Percentiles rank a stretch among this genome's conserved stretches.
Conservation (phyloP, 2,329 filamentous ascomycete genomes). For the Ascochyta clinopodiicola region DNA sequence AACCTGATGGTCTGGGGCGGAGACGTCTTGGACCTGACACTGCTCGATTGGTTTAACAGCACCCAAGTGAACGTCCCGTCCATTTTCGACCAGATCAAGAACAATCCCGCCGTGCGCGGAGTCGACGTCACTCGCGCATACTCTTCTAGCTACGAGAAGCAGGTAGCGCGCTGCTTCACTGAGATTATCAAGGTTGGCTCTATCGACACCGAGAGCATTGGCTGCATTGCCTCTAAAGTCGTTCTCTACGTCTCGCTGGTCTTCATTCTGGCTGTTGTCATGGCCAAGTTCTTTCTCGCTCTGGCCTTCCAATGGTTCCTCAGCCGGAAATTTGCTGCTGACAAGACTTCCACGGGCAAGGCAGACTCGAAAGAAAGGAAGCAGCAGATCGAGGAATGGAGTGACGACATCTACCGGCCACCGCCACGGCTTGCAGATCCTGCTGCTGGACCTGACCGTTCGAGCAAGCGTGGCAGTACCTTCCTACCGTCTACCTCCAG, state of each 20-base stretch:
- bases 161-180: slow-evolving; percentile 83
- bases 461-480: slow-evolving; percentile 78
- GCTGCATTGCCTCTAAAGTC: slow-evolving; percentile 96
- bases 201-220: slow-evolving; percentile 93
- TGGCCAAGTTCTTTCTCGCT: slow-evolving; percentile 85
- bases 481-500: slow-evolving; percentile 94
- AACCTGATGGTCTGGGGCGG: slow-evolving; percentile 96
- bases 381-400: slow-evolving; percentile 97
- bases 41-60: slow-evolving; percentile 88
- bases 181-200: slow-evolving; percentile 96
- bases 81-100: slow-evolving; percentile 79
- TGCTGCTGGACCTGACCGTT: slow-evolving; percentile 69
- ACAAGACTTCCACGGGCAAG: slow-evolving; percentile 78
- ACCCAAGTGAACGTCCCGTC: slow-evolving; percentile 77
- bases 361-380: slow-evolving; percentile 83
- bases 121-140: slow-evolving; percentile 90
- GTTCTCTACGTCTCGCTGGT: slow-evolving; percentile 92
- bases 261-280: slow-evolving; percentile 89
- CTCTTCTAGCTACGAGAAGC: slow-evolving; percentile 78
- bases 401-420: slow-evolving; percentile 93
- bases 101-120: slow-evolving; percentile 75
- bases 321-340: slow-evolving; percentile 80
- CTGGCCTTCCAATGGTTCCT: slow-evolving; percentile 97
- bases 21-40: slow-evolving; percentile 86
- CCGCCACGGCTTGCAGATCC: slow-evolving; percentile 81